A percentile compares a stretch with the other conserved stretches of the same genome.
phyloP scores from a whole-genome alignment of 148 eudicot species.

The Silene uniflora region DNA sequence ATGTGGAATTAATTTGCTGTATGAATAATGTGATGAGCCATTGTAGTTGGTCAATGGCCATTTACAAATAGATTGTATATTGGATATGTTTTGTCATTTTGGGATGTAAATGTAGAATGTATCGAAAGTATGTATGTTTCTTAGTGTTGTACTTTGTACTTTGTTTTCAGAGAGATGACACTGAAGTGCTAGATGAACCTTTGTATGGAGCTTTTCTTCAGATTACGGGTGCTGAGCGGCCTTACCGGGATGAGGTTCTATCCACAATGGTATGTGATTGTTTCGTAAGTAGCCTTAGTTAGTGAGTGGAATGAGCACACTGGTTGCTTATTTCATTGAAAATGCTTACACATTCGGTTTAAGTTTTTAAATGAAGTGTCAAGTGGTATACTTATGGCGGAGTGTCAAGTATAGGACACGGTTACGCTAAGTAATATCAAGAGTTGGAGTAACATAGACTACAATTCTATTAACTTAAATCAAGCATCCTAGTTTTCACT shows the following conservation, averaged over 20 bases:
- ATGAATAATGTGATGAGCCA: background rate
- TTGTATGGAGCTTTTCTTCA: conserved; percentile 68
- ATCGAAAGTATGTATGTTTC: background rate
- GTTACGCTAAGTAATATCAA: too few relatives aligned
- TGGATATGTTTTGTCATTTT: background rate
- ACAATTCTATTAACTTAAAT: too few relatives aligned
- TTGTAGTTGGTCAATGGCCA: background rate
- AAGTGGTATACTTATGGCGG: too few relatives aligned
- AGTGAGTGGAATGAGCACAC: background rate
- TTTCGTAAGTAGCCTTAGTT: background rate
- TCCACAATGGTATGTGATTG: conserved; percentile 56
- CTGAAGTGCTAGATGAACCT: conserved; percentile 92
- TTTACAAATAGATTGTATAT: background rate
- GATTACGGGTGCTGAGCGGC: conserved; percentile 66
- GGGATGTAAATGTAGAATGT: background rate
- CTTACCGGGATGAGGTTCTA: conserved; percentile 63
- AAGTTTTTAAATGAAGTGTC: too few relatives aligned
- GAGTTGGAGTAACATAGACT: too few relatives aligned
- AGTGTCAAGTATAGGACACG: too few relatives aligned
- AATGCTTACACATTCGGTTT: too few relatives aligned
- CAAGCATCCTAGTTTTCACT: too few relatives aligned
- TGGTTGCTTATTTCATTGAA: background rate
- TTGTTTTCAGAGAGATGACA: conserved; percentile 73
- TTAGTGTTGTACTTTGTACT: background rate
- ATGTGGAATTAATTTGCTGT: background rate